Evolutionary conservation across 1,284 basidiomycete species (phyloP), one percentile per base, ranked within the genome.

Genomic region (Singerocomus inundabilis): DNA sequence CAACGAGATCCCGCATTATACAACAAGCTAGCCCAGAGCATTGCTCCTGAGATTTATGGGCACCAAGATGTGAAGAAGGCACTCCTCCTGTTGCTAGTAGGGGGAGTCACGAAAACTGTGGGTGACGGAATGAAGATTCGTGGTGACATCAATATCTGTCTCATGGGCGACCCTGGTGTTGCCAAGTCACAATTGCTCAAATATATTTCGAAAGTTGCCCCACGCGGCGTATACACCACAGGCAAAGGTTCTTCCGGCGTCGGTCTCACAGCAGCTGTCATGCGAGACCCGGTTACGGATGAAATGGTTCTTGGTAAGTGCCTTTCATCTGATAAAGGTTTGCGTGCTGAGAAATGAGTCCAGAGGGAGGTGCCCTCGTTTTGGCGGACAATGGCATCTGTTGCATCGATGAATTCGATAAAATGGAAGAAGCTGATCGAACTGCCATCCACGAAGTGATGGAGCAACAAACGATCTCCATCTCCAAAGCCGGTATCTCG

Each of bases 391-490:
- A 99, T 61, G 97, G 97, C 30, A 99, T 99, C 64, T 98, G 95
- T 73, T 99, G 96, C 70, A 99, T 99, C 59, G 97, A 99, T 65
- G 97, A 99, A 68, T 99, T 99, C 68, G 97, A 99, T 76, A 99
- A 99, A 73, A 99, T 99, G 97, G 97, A 99, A 59, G 97, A 99
- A 70, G 72, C 91, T 2, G 97, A 99, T 70, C 82, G 97, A 54
- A 99, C 97, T 1, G 93, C 97, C 12, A 99, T 99, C 56, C 97
- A 99, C 75, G 97, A 99, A 79, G 97, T 99, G 49, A 99, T 99
- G 97, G 96, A 99, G 70, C 96, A 99, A 67, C 96, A 99, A 72
- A 99, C 97, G 2, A 99, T 99, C 56, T 98, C 93, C 3, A 99
- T 99, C 59, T 95, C 94, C 38, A 99, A 99, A 73, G 97, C 97